Conservation (phyloP, 139 green algal genomes). For the Haematococcus lacustris region DNA sequence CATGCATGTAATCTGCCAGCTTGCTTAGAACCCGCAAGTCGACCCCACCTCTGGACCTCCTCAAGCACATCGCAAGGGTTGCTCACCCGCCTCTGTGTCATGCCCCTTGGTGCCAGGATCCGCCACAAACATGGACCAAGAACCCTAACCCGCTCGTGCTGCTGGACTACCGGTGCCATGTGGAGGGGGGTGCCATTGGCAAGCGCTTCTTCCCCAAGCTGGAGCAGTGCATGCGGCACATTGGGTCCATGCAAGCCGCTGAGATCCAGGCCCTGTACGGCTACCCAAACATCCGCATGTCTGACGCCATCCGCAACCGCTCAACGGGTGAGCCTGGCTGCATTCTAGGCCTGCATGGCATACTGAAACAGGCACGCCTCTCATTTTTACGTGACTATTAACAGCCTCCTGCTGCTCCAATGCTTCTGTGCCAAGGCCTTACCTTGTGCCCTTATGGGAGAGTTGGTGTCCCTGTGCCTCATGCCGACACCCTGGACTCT, state of each 20-base stretch:
- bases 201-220: conserved; percentile 25
- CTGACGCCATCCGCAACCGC: conserved; percentile 24
- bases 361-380: too few relatives aligned
- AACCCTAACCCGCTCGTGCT: conserved; percentile 21
- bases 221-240: conserved; percentile 21
- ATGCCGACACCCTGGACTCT: too few relatives aligned
- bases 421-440: too few relatives aligned
- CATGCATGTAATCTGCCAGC: neutral
- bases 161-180: conserved; percentile 48
- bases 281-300: conserved; percentile 26
- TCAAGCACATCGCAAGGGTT: neutral
- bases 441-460: too few relatives aligned
- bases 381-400: too few relatives aligned
- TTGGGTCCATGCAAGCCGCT: conserved; percentile 4
- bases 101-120: conserved; percentile 8
- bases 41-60: neutral
- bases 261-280: conserved; percentile 24
- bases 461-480: too few relatives aligned
- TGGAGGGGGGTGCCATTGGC: conserved; percentile 22
- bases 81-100: neutral
- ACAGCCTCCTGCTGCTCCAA: too few relatives aligned
- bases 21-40: neutral
- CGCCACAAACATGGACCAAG: conserved; percentile 7
- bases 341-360: too few relatives aligned
- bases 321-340: conserved; percentile 29